Base-by-base conservation (phyloP, 768 basidiomycete species). In the Mrakia gelida region DNA sequence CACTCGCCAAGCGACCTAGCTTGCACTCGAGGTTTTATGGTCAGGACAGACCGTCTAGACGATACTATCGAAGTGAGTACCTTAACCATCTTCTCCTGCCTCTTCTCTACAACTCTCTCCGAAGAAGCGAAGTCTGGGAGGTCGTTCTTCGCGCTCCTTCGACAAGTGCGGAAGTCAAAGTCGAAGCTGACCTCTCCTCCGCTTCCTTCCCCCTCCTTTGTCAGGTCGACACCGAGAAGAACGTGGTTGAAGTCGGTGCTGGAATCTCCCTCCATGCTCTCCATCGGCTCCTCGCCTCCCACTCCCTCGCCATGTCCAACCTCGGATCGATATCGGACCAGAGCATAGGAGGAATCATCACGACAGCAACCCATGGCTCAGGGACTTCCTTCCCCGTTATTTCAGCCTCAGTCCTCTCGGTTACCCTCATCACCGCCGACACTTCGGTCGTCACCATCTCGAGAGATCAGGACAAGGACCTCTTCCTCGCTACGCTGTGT, bases 321-420 rank as follows among this genome's bases (percentile, higher is more conserved):
- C 88, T 98, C 79, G 97, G 97, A 52, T 95, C 94, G 41, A 98
- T 99, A 82, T 96, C 94, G 52, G 95, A 97, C 84, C 96, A 98
- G 84, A 93, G 94, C 4, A 88, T 99, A 80, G 95, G 89, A 38
- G 97, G 97, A 63, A 89, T 95, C 81, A 87, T 98, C 82, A 91
- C 94, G 21, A 99, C 97, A 79, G 94, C 94, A 11, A 95, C 95
- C 0, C 97, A 99, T 86, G 97, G 95, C 73, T 91, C 93, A 18
- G 96, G 97, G 61, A 87, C 92, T 78, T 82, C 85, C 63, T 95
- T 88, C 85, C 89, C 89, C 75, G 92, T 93, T 80, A 89, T 98
- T 80, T 93, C 94, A 16, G 91, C 90, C 28, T 89, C 91, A 80
- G 93, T 94, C 75, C 87, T 89, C 81, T 89, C 91, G 6, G 85